Percentiles rank a stretch among this genome's conserved stretches.
These are phyloP conservation scores for Boletellus deceptivus DNA, from an alignment of 1,284 basidiomycete species.

Conservation along the genomic window DNA sequence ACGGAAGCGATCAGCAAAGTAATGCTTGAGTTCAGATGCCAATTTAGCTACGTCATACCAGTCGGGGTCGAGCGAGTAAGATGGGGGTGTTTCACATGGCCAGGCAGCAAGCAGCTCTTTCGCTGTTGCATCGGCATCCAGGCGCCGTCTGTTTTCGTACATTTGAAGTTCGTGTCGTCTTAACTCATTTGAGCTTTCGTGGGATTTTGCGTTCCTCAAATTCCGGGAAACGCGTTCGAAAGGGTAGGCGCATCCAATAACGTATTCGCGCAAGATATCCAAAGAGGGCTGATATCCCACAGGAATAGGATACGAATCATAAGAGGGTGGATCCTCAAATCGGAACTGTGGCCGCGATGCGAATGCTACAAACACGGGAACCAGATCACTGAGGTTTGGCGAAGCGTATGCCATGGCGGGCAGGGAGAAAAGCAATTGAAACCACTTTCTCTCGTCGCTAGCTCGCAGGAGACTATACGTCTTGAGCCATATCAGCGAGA, in stretches of 20 bases:
- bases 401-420: slow-evolving; percentile 31
- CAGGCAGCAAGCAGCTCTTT: not conserved
- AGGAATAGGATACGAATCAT: slow-evolving; percentile 9
- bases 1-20: slow-evolving; percentile 13
- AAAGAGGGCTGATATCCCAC: slow-evolving; percentile 8
- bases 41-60: slow-evolving; percentile 9
- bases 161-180: not conserved
- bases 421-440: slow-evolving; percentile 32
- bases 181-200: slow-evolving; percentile 1
- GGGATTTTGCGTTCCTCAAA: rapidly evolving
- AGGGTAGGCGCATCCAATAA: slow-evolving; percentile 1
- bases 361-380: slow-evolving; percentile 33
- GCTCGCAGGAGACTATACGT: slow-evolving; percentile 32
- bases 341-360: slow-evolving; percentile 16
- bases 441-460: slow-evolving; percentile 10
- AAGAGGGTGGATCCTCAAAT: slow-evolving; percentile 10
- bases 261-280: not conserved
- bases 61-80: not conserved
- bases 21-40: not conserved
- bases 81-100: slow-evolving; percentile 2
- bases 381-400: slow-evolving; percentile 6
- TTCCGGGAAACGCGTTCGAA: slow-evolving; percentile 18
- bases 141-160: slow-evolving; percentile 8
- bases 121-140: slow-evolving; percentile 4
- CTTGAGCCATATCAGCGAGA: slow-evolving; percentile 28